phyloP scores from a whole-genome alignment of 208 protist species.

The Leishmania mexicana region DNA sequence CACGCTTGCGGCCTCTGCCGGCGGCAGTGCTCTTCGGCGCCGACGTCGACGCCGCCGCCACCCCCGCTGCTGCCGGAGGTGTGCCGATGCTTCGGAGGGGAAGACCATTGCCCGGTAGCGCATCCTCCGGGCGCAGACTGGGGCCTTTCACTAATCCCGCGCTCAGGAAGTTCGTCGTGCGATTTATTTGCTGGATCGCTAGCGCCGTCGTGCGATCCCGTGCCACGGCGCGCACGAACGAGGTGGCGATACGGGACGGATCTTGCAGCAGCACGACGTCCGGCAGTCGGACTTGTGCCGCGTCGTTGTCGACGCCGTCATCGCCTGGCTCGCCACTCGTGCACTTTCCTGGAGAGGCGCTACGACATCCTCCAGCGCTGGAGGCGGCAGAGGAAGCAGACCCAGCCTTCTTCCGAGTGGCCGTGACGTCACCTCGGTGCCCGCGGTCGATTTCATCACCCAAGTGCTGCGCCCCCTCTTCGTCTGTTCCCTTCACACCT shows the following conservation, averaged over 20 bases:
- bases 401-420: background rate
- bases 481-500: background rate
- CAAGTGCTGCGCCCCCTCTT: background rate
- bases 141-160: constrained; percentile 49
- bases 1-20: background rate
- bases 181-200: constrained; percentile 75
- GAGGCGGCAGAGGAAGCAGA: background rate
- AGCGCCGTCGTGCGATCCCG: constrained; percentile 52
- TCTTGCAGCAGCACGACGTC: constrained; percentile 50
- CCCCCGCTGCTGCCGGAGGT: background rate
- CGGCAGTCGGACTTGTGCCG: constrained; percentile 3
- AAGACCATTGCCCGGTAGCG: constrained; percentile 3
- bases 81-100: background rate
- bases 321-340: background rate
- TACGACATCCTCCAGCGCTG: background rate
- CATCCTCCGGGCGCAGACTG: constrained; percentile 21
- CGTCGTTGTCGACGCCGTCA: background rate
- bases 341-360: background rate
- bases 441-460: background rate
- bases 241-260: constrained; percentile 37
- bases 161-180: constrained; percentile 79
- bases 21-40: constrained; percentile 9
- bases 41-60: background rate
- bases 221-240: constrained; percentile 59
- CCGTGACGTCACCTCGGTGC: background rate